Conservation (phyloP, 495 filamentous ascomycete genomes). For the Lophium mytilinum region DNA sequence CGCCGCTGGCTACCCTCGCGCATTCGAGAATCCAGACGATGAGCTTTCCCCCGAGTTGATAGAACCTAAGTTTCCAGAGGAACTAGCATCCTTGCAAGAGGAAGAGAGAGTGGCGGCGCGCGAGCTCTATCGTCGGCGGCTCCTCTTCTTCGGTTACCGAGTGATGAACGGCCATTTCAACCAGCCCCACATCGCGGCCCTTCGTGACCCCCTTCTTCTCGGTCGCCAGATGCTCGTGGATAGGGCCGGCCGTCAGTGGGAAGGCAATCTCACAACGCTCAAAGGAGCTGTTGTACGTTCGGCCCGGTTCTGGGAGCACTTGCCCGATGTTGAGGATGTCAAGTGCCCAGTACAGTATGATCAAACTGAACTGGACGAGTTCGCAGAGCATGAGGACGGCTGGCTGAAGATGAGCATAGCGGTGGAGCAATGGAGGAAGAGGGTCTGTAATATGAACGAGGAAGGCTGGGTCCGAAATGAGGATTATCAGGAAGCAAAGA, state of each 20-base stretch:
- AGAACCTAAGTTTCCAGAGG: slow-evolving; percentile 18
- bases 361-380: slow-evolving; percentile 16
- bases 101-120: slow-evolving; percentile 16
- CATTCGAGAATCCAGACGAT: slow-evolving; percentile 30
- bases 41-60: slow-evolving; percentile 9
- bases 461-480: slow-evolving; percentile 9
- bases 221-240: slow-evolving; percentile 27
- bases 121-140: slow-evolving; percentile 24
- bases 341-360: slow-evolving; percentile 23
- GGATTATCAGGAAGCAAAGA: slow-evolving; percentile 7
- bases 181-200: slow-evolving; percentile 19
- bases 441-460: slow-evolving; percentile 4
- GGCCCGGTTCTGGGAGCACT: slow-evolving; percentile 21
- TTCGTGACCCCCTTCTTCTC: slow-evolving; percentile 19
- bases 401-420: slow-evolving; percentile 4
- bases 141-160: slow-evolving; percentile 23
- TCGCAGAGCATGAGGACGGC: slow-evolving; percentile 11
- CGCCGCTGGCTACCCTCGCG: slow-evolving; percentile 27
- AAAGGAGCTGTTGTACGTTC: slow-evolving; percentile 23
- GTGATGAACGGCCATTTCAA: slow-evolving; percentile 25
- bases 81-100: slow-evolving; percentile 11
- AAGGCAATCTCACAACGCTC: slow-evolving; percentile 24
- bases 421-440: slow-evolving; percentile 1
- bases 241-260: slow-evolving; percentile 26
- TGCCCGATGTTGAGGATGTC: slow-evolving; percentile 12